Conservation (phyloP, 441 rosid species). For the Breynia disticha region DNA sequence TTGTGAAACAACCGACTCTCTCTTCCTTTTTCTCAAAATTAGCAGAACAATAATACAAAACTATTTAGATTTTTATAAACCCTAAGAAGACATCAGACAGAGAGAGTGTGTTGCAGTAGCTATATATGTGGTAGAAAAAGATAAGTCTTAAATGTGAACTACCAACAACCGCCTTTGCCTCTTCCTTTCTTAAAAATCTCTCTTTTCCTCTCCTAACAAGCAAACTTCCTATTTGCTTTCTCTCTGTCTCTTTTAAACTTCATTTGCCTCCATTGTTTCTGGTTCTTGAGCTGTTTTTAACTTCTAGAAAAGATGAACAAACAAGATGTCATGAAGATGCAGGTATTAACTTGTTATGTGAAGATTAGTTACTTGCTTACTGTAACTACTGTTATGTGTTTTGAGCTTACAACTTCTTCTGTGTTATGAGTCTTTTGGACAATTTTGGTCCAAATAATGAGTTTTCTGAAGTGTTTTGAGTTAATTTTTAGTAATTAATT, state of each 20-base stretch:
- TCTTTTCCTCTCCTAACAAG: conserved; percentile 12
- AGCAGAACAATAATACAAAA: neutral
- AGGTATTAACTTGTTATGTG: conserved; percentile 30
- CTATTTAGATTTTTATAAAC: too few species aligned
- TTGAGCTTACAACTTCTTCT: too few species aligned
- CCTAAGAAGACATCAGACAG: too few species aligned
- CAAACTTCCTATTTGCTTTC: conserved; percentile 7
- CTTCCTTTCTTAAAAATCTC: conserved; percentile 5
- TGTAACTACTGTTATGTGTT: too few species aligned
- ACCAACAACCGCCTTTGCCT: conserved; percentile 18
- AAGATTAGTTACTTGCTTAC: too few species aligned
- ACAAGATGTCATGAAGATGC: conserved; percentile 70
- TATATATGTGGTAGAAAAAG: neutral
- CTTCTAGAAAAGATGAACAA: conserved; percentile 39
- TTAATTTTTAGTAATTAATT: neutral
- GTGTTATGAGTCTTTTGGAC: too few species aligned
- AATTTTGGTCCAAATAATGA: neutral
- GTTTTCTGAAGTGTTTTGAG: neutral
- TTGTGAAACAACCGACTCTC: too few species aligned
- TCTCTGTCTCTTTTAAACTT: conserved; percentile 4
- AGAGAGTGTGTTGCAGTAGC: too few species aligned
- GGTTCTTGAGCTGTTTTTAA: neutral
- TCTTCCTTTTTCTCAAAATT: neutral
- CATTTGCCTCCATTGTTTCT: conserved; percentile 1
- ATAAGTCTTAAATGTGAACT: conserved; percentile 29